These are phyloP conservation scores for Penicillium hesseltinei DNA, from an alignment of 2,329 filamentous ascomycete genomes.

Conservation along the genomic window DNA sequence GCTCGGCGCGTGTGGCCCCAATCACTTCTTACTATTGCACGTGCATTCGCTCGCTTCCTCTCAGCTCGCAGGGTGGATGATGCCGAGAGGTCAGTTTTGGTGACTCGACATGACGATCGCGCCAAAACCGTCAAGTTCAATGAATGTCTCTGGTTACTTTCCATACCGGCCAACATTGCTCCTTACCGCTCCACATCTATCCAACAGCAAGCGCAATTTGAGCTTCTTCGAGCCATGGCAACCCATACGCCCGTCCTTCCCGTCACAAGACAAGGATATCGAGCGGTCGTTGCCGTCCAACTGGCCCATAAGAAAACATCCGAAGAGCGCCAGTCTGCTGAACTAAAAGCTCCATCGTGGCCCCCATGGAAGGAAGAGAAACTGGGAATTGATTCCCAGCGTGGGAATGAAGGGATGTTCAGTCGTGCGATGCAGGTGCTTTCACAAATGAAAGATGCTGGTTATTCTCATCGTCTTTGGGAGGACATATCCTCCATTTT, in stretches of 20 bases:
- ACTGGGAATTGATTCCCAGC: conserved; percentile 59
- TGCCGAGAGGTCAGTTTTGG: conserved; percentile 1
- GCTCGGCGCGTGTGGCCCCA: conserved; percentile 51
- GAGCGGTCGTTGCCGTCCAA: conserved; percentile 56
- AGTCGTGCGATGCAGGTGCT: conserved; percentile 58
- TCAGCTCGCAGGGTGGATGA: conserved; percentile 13
- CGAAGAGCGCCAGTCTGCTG: conserved; percentile 57
- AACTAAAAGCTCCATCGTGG: conserved; percentile 60
- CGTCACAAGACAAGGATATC: conserved; percentile 59
- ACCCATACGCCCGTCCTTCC: conserved; percentile 52
- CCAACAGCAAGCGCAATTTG: conserved; percentile 59
- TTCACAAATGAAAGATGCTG: conserved; percentile 58
- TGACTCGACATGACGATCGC: conserved; percentile 14
- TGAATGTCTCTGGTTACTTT: conserved; percentile 48
- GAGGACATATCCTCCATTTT: conserved; percentile 55
- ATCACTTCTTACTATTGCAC: conserved; percentile 44
- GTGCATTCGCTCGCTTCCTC: conserved; percentile 39
- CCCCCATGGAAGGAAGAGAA: conserved; percentile 65
- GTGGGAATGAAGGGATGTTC: conserved; percentile 55
- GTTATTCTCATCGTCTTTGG: conserved; percentile 53
- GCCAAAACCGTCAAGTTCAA: conserved; percentile 50
- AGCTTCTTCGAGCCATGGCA: conserved; percentile 58
- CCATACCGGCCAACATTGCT: conserved; percentile 47
- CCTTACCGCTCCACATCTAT: conserved; percentile 50
- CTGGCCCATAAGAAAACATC: conserved; percentile 57